Percentiles rank a stretch among this genome's conserved stretches.
Evolutionary conservation across 2,329 filamentous ascomycete species (phyloP).

Genomic region (Clonostachys sp.): DNA sequence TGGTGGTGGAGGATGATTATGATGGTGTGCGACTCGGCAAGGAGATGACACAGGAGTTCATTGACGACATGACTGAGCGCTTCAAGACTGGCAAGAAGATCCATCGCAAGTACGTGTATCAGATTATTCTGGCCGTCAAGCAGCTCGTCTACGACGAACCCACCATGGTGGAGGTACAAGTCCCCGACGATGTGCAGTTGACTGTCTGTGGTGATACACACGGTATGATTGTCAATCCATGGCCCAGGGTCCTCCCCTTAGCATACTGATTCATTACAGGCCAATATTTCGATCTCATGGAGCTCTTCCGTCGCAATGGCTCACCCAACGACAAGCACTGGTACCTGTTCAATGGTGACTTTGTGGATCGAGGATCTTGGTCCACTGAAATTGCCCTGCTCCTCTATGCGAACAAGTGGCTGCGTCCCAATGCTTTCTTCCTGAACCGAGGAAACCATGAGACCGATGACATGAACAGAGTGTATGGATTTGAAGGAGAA

Average conservation of each 20-base stretch:
- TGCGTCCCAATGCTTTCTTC: constrained; percentile 84
- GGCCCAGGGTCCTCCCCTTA: neutral
- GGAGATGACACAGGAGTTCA: constrained; percentile 93
- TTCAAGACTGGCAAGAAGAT: constrained; percentile 97
- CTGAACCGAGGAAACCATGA: constrained; percentile 98
- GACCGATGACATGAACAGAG: constrained; percentile 98
- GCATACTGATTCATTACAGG: constrained; percentile 44
- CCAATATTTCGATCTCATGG: constrained; percentile 95
- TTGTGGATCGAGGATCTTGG: constrained; percentile 96
- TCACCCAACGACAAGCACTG: constrained; percentile 79
- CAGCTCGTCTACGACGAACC: constrained; percentile 87
- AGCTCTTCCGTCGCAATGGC: constrained; percentile 91
- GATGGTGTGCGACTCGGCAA: constrained; percentile 76
- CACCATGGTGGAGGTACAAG: constrained; percentile 92
- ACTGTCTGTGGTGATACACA: constrained; percentile 98
- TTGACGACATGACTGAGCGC: constrained; percentile 93
- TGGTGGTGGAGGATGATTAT: constrained; percentile 77
- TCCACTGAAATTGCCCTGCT: constrained; percentile 94
- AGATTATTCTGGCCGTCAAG: constrained; percentile 87
- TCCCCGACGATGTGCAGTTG: constrained; percentile 71
- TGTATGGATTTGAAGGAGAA: constrained; percentile 97
- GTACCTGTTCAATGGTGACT: constrained; percentile 98
- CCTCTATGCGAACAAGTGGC: constrained; percentile 95
- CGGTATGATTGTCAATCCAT: constrained; percentile 46
- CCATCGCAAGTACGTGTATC: constrained; percentile 94